Base-by-base conservation (phyloP, 139 green algal genomes). In the Micromonas pusilla region DNA sequence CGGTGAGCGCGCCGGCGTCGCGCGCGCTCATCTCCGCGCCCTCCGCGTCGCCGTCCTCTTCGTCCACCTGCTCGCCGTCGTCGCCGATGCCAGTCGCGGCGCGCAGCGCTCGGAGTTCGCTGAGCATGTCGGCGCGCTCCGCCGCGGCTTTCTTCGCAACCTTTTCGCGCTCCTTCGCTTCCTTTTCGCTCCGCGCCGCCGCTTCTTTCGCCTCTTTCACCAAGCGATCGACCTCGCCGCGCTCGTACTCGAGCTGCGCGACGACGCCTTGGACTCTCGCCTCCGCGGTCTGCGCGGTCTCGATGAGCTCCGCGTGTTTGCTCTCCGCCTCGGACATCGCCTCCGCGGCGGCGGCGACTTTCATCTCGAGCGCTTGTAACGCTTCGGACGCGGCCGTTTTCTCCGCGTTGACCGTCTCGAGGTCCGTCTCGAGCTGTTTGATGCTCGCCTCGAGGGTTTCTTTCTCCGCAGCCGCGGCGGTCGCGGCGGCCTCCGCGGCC, bases 241-340 rank as follows among this genome's bases (percentile, higher is more conserved):
- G 68, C 33, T 75, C 68, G 37, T 39, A 62, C 37, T 75, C 68
- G 21, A 75, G 68, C 30, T 75, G 68, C 1, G 68, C 68, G 37
- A 75, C 68, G 6, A 75, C 68, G 37, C 37, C 37, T 33, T 38
- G 34, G 36, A 75, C 53, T 32, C 68, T 62, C 5, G 37, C 20
- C 33, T 75, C 68, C 34, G 34, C 68, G 3, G 30, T n/a, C 37
- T 23, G 21, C 13, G 37, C 68, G 36, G 26, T 13, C 62, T 75
- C 63, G 63, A 70, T 70, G 63, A 70, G 3, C 6, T 70, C 63
- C 6, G 63, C 63, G 28, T 39, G 28, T 6, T 70, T 70, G 13
- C 20, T 25, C 63, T 68, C 62, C 13, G 26, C 62, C 62, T 68
- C 26, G 62, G 62, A 30, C 25, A 68, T 68, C 16, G 25, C 26